Evolutionary conservation across 257 asterid species (phyloP).

Genomic region (Knoxia roxburghii): DNA sequence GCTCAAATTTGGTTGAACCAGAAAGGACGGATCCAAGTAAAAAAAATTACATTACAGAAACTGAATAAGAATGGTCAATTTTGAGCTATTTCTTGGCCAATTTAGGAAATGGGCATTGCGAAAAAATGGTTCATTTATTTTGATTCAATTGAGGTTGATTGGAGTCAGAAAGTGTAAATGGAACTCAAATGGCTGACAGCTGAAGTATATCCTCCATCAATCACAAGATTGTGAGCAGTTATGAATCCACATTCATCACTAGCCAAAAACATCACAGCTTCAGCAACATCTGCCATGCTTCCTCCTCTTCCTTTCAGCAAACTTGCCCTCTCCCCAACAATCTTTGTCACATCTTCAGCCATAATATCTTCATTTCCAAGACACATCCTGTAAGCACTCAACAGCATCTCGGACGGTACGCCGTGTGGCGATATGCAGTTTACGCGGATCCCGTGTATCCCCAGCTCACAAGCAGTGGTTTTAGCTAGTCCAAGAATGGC

Average conservation of each 20-base stretch:
- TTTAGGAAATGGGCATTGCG: too few species aligned
- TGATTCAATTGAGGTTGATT: too few species aligned
- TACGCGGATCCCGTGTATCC: constrained; percentile 65
- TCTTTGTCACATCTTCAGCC: constrained; percentile 49
- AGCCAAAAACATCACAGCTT: constrained; percentile 61
- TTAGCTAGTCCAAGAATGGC: constrained; percentile 64
- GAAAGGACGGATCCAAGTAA: too few species aligned
- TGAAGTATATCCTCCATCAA: constrained; percentile 78
- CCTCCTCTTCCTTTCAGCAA: constrained; percentile 61
- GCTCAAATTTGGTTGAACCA: too few species aligned
- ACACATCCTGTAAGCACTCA: constrained; percentile 40
- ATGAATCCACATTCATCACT: constrained; percentile 69
- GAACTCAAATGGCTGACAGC: constrained; percentile 45
- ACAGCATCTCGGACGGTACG: constrained; percentile 73
- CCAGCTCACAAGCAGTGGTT: constrained; percentile 77
- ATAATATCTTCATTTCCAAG: constrained; percentile 39
- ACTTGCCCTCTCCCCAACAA: constrained; percentile 67
- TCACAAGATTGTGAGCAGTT: constrained; percentile 74
- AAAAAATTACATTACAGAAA: too few species aligned
- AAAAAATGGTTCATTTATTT: too few species aligned
- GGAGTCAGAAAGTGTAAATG: constrained; percentile 39
- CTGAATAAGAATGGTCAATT: too few species aligned
- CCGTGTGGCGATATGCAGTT: constrained; percentile 81
- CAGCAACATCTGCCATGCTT: constrained; percentile 59
- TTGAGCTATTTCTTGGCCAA: too few species aligned